Conservation (phyloP, 805 yeast species). For the Ogataea methanolica region DNA sequence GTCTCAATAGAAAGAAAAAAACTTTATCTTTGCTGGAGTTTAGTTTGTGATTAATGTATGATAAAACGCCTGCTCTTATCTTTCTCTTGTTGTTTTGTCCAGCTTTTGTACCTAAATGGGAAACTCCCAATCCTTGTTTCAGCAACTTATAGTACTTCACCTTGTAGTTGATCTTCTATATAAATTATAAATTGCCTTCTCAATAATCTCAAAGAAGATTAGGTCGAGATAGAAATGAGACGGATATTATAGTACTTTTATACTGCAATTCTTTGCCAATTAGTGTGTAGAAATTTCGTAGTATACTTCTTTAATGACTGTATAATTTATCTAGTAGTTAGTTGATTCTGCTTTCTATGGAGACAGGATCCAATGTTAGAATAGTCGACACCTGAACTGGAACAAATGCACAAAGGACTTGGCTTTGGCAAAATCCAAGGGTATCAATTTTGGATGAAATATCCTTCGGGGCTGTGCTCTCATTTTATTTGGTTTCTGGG, state of each 20-base stretch:
- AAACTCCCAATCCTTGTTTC: conserved; percentile 10
- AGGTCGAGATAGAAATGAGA: not conserved
- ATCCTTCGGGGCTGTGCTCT: too few relatives aligned
- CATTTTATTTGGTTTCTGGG: too few relatives aligned
- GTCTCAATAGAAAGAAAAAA: conserved; percentile 21
- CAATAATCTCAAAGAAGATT: not conserved
- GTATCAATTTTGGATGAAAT: too few relatives aligned
- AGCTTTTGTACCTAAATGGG: conserved; percentile 4
- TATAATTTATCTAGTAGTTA: too few relatives aligned
- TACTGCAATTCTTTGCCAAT: not conserved
- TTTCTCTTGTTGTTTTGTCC: not conserved
- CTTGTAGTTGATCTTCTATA: conserved; percentile 3
- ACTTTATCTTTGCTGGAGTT: conserved; percentile 25
- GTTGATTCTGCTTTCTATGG: too few relatives aligned
- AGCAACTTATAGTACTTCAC: conserved; percentile 12
- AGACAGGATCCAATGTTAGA: too few relatives aligned
- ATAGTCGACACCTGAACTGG: too few relatives aligned
- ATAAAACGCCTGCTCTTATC: conserved; percentile 4
- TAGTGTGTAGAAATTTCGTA: too few relatives aligned
- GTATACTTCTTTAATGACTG: too few relatives aligned
- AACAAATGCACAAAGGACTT: too few relatives aligned
- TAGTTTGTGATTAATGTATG: conserved; percentile 10
- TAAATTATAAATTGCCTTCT: not conserved
- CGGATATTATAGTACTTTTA: not conserved
- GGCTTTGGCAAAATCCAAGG: too few relatives aligned